Conservation (phyloP, 371 early-diverging fungal species). For the Mycotypha africana region DNA sequence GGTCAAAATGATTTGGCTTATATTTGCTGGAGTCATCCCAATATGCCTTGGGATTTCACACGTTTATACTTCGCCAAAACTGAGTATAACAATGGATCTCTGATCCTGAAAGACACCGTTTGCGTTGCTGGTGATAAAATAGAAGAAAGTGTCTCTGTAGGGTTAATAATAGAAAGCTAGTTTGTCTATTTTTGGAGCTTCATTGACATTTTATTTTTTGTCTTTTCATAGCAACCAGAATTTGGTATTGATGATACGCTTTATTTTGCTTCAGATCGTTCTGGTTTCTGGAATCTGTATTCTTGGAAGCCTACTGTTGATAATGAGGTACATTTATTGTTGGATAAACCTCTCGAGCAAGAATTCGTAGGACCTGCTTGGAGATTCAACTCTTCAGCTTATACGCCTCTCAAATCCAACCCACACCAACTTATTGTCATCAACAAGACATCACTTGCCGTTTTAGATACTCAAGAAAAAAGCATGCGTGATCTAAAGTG, state of each 20-base stretch:
- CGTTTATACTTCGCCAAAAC: slow-evolving; percentile 44
- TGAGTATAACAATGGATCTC: slow-evolving; percentile 5
- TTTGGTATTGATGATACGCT: slow-evolving; percentile 54
- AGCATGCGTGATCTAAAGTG: slow-evolving; percentile 36
- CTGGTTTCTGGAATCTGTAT: slow-evolving; percentile 72
- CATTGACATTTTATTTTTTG: background rate
- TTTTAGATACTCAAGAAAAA: slow-evolving; percentile 43
- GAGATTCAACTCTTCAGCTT: slow-evolving; percentile 32
- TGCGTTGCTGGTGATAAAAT: slow-evolving; percentile 42
- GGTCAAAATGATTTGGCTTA: slow-evolving; percentile 45
- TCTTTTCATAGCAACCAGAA: slow-evolving; percentile 44
- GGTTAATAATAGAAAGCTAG: too few relatives aligned
- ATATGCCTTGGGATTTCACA: slow-evolving; percentile 79
- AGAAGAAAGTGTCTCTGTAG: slow-evolving; percentile 50
- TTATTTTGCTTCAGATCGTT: slow-evolving; percentile 63
- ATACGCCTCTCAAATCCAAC: slow-evolving; percentile 39
- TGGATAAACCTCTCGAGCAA: slow-evolving; percentile 41
- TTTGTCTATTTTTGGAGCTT: too few relatives aligned
- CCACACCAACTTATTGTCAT: slow-evolving; percentile 31
- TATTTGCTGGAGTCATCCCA: slow-evolving; percentile 67
- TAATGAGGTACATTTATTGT: slow-evolving; percentile 29
- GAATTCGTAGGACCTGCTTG: slow-evolving; percentile 55
- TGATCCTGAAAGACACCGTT: slow-evolving; percentile 14
- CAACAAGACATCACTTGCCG: slow-evolving; percentile 37
- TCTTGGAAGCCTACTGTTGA: slow-evolving; percentile 33